phyloP scores from a whole-genome alignment of 495 filamentous ascomycete species.

The Penicillium flavigenum region DNA sequence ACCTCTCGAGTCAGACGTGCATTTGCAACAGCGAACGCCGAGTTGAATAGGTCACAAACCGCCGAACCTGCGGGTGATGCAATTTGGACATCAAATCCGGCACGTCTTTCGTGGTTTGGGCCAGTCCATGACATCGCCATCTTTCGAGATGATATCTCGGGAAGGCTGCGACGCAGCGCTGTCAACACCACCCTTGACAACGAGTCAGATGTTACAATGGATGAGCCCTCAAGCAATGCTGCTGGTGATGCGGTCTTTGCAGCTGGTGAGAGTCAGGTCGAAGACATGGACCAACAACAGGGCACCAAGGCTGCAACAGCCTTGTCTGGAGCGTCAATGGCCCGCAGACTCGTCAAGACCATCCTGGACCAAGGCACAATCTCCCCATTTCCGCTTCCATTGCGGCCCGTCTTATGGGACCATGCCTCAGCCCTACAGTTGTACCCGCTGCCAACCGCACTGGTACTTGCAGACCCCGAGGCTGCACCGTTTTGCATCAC shows the following conservation, averaged over 20 bases:
- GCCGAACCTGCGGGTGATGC: conserved; percentile 63
- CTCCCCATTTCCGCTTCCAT: conserved; percentile 74
- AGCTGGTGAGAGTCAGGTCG: conserved; percentile 6
- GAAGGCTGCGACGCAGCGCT: conserved; percentile 70
- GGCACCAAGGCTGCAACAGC: conserved; percentile 25
- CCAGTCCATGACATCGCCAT: conserved; percentile 81
- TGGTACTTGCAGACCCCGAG: conserved; percentile 80
- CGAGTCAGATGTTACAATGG: conserved; percentile 14
- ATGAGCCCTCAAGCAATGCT: background rate
- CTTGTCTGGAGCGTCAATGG: conserved; percentile 54
- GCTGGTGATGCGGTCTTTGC: conserved; percentile 11
- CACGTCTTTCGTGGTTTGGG: conserved; percentile 77
- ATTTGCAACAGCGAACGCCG: conserved; percentile 72
- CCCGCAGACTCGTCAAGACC: conserved; percentile 87
- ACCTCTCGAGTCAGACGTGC: conserved; percentile 77
- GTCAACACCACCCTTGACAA: conserved; percentile 51
- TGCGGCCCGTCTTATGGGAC: conserved; percentile 86
- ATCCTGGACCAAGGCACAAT: conserved; percentile 89
- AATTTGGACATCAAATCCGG: conserved; percentile 85
- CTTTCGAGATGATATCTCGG: conserved; percentile 80
- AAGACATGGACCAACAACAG: conserved; percentile 19
- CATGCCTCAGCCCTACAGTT: conserved; percentile 69
- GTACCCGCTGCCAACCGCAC: conserved; percentile 81
- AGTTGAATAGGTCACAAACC: conserved; percentile 46
- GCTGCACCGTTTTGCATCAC: conserved; percentile 77